Evolutionary conservation across 257 asterid species (phyloP), one percentile per base, ranked within the genome.

Genomic region (Solanum ahanhuiri): DNA sequence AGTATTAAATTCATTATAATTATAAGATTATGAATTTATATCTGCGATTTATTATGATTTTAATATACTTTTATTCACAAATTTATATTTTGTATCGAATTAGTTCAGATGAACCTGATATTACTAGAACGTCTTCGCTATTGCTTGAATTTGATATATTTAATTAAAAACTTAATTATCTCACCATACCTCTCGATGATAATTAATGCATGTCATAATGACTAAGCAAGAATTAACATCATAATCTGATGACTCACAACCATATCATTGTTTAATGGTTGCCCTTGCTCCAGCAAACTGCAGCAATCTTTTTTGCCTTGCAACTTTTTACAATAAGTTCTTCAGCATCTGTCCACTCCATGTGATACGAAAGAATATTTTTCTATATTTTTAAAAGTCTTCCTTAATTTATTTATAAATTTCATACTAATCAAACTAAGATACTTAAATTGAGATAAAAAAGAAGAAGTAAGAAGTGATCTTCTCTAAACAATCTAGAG

Each of bases 131-230:
- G 11, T 20, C 23, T 58, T n/a, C 2, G 6, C 5, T 58, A 58
- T 9, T 8, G 3, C 28, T 57, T 57, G 66, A 57, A 57, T 57
- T 60, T 60, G 2, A 9, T 9, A 60, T 60, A 60, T 60, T n/a
- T 60, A 60, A 70, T 58, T 58, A 58, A 9, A 37, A 15, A 7
- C 11, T 15, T 5, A 4, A 30, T 30, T 7, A 71, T 71, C 4
- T n/a, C 2, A 35, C 2, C 5, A 11, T 4, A 20, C 3, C 9
- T 2, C 14, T 71, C n/a, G 31, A 4, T 35, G 9, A 35, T 70
- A 73, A 15, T 69, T 75, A 75, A 6, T 75, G 64, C 88, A 88
- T 85, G 88, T 57, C 73, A 85, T 75, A 37, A 85, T 10, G 71
- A 37, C 12, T 45, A 77, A 25, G n/a, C 3, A 51, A 51, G 22